Evolutionary conservation across 305 asterid species (phyloP).

Genomic region (Fraxinus dipetala): DNA sequence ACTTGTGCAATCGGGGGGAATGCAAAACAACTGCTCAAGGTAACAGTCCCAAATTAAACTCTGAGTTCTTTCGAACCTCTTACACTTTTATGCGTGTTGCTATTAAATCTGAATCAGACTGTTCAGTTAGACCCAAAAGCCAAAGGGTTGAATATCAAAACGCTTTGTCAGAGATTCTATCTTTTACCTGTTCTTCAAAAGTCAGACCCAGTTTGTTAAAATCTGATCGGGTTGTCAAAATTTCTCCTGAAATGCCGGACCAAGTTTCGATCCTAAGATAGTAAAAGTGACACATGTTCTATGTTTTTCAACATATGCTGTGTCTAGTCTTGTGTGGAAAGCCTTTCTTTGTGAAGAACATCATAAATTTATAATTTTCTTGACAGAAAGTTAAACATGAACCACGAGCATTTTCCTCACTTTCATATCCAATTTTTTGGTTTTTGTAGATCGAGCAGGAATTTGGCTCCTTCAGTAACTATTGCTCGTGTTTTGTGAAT

Average conservation of each 20-base stretch:
- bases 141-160: background rate
- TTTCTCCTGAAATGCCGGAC: background rate
- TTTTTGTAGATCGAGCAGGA: constrained; percentile 57
- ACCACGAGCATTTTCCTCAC: no score
- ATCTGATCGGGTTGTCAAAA: background rate
- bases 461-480: constrained; percentile 65
- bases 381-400: background rate
- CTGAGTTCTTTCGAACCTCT: background rate
- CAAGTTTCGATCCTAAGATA: background rate
- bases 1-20: constrained; percentile 61
- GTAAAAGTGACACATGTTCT: background rate
- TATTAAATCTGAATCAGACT: background rate
- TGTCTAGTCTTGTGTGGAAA: background rate
- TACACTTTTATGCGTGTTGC: background rate
- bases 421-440: background rate
- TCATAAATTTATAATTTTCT: background rate
- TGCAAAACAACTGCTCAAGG: constrained; percentile 71
- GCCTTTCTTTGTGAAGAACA: background rate
- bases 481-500: constrained; percentile 66
- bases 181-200: background rate
- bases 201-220: background rate
- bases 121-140: background rate
- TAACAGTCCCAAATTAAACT: constrained; percentile 8
- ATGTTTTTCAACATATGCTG: background rate
- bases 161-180: background rate